Conservation (phyloP, 768 basidiomycete species). For the Sarcodon sp. region DNA sequence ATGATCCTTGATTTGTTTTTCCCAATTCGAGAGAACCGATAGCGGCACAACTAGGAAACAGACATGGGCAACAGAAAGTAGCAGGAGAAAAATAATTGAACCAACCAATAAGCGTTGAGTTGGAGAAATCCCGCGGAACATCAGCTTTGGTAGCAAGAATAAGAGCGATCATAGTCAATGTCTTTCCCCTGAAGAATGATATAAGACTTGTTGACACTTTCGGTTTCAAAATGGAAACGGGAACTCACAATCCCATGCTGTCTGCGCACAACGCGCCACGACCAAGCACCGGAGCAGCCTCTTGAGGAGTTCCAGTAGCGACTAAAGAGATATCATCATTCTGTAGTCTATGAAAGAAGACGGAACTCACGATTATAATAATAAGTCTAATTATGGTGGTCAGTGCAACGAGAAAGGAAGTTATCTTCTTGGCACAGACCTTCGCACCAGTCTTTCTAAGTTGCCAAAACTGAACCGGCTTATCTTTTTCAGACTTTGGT, state of each 20-base stretch:
- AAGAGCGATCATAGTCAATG: conserved; percentile 76
- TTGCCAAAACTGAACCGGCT: conserved; percentile 87
- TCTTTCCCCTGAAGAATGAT: conserved; percentile 58
- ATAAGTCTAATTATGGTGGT: conserved; percentile 13
- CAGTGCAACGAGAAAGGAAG: neutral
- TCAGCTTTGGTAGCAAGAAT: conserved; percentile 69
- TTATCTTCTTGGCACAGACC: conserved; percentile 20
- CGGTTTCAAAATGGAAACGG: neutral
- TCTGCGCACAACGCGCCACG: conserved; percentile 84
- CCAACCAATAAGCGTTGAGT: conserved; percentile 71
- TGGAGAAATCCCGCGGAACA: conserved; percentile 37
- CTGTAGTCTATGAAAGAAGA: neutral
- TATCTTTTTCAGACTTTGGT: conserved; percentile 52
- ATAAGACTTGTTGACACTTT: conserved; percentile 2
- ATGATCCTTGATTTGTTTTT: conserved; percentile 72
- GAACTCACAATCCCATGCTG: conserved; percentile 62
- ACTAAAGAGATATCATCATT: conserved; percentile 24
- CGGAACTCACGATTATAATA: conserved; percentile 23
- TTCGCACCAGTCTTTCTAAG: conserved; percentile 39
- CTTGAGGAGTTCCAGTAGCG: conserved; percentile 72
- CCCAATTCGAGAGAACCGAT: conserved; percentile 82
- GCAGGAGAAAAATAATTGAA: conserved; percentile 1
- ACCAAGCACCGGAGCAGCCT: conserved; percentile 49
- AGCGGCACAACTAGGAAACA: conserved; percentile 54
- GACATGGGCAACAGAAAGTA: neutral